Base-by-base conservation (phyloP, 495 filamentous ascomycete genomes). In the Hyaloscypha variabilis region DNA sequence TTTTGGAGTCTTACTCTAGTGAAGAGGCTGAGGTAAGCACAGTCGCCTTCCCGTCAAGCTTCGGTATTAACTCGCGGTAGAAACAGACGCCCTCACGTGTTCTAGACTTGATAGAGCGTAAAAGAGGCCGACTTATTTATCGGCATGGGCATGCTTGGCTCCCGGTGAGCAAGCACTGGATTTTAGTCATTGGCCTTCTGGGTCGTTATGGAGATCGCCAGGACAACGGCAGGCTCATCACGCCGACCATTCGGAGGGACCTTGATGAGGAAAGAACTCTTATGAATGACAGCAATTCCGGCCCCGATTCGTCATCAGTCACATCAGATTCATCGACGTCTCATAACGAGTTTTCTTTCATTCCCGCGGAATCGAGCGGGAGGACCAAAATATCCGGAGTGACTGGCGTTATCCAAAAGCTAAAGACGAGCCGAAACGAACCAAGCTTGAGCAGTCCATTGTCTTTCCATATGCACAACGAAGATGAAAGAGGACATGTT, bases 91-190 rank as follows among this genome's bases (percentile, higher is more conserved):
- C 19, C 17, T 51, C 49, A 51, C 19, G 17, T 51, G 49, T 51
- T 6, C 17, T 51, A 19, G 23, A 51, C 6, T 19, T 51, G 19
- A 51, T 6, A 2, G 3, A 51, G 49, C 3, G 49, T 8, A 51
- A 19, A 17, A 51, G 49, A 51, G 49, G 49, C 17, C 49, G 49
- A 2, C 6, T 51, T 51, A 51, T 51, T 17, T 51, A 51, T 51
- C 49, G 49, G 0, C 49, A 51, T 51, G 49, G 49, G 6, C 49
- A 51, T 51, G 49, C 49, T 51, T 51, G 49, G 49, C 49, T 51
- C n/a, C 49, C 49, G 8, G 49, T 51, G n/a, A 51, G 49, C 49
- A 51, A 24, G 17, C n/a, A 1, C 49, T 51, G 17, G 49, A 51
- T 51, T 24, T 17, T 51, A 51, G 49, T 3, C 23, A 51, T 51